phyloP scores from a whole-genome alignment of 73 alveolate species.

The Uronychia binucleata region DNA sequence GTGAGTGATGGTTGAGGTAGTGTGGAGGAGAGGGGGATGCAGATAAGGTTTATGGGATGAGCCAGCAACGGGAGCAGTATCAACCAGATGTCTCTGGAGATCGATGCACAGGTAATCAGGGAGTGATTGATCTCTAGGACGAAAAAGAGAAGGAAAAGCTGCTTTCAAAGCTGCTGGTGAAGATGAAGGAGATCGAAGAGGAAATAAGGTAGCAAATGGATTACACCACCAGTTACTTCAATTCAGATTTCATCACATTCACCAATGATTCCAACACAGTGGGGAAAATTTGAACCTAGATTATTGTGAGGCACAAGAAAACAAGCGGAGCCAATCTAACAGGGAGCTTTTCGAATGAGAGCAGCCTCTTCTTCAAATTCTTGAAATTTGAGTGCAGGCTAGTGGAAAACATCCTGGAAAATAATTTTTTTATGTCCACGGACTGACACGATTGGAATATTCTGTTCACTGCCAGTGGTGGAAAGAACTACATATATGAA shows the following conservation, averaged over 20 bases:
- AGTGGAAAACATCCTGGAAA: background rate
- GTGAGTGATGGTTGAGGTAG: no score
- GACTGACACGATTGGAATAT: slow-evolving; percentile 62
- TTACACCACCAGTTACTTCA: background rate
- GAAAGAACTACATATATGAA: slow-evolving; percentile 36
- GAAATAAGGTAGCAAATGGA: background rate
- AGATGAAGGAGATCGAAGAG: background rate
- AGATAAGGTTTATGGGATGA: background rate
- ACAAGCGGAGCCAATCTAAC: no score
- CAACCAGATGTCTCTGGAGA: background rate
- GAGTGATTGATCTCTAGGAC: background rate
- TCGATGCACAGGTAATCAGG: background rate
- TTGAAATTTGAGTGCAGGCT: background rate
- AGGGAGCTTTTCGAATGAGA: background rate
- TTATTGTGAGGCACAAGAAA: background rate
- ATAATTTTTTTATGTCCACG: slow-evolving; percentile 15
- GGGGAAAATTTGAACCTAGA: background rate
- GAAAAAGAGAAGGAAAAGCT: background rate
- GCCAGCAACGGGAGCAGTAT: background rate
- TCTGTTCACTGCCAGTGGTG: slow-evolving; percentile 44
- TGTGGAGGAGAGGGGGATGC: background rate
- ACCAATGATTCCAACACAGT: background rate
- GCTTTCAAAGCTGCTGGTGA: background rate
- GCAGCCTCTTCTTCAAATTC: background rate
- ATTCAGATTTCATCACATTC: background rate